phyloP scores from a whole-genome alignment of 495 filamentous ascomycete species.

The Neurospora sp. region DNA sequence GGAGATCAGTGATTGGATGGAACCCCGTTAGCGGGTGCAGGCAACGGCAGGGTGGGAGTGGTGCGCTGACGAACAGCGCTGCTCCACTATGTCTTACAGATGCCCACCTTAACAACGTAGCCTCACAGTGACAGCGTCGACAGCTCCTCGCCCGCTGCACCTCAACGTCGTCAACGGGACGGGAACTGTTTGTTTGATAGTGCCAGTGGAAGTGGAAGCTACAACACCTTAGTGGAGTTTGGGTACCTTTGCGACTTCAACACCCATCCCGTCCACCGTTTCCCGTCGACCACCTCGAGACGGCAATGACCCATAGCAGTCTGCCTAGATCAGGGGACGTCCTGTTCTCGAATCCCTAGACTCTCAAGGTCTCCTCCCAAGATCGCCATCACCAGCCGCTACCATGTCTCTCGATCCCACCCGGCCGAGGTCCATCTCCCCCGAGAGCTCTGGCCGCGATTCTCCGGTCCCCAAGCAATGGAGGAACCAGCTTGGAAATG shows the following conservation, averaged over 20 bases:
- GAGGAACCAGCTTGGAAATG: constrained; percentile 42
- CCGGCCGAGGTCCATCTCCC: constrained; percentile 54
- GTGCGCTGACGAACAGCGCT: not conserved
- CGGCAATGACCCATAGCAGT: constrained; percentile 18
- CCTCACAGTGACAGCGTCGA: not conserved
- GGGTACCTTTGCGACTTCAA: not conserved
- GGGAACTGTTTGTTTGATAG: too few relatives aligned
- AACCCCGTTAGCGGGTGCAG: not conserved
- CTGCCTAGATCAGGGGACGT: not conserved
- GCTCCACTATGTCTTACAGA: not conserved
- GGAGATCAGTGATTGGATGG: not conserved
- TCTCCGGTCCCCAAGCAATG: constrained; percentile 56
- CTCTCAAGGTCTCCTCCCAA: not conserved
- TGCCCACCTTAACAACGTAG: not conserved
- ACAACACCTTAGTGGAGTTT: not conserved
- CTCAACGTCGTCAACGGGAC: not conserved
- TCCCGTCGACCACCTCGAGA: not conserved
- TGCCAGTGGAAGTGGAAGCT: not conserved
- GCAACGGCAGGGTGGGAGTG: not conserved
- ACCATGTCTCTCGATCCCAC: constrained; percentile 63
- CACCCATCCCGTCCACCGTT: not conserved
- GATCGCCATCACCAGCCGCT: not conserved
- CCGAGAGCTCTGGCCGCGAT: constrained; percentile 66
- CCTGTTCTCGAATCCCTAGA: not conserved
- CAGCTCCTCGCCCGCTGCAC: not conserved